A percentile compares a stretch with the other conserved stretches of the same genome.
phyloP scores from a whole-genome alignment of 306 rosid genomes.

The Quillaja saponaria region DNA sequence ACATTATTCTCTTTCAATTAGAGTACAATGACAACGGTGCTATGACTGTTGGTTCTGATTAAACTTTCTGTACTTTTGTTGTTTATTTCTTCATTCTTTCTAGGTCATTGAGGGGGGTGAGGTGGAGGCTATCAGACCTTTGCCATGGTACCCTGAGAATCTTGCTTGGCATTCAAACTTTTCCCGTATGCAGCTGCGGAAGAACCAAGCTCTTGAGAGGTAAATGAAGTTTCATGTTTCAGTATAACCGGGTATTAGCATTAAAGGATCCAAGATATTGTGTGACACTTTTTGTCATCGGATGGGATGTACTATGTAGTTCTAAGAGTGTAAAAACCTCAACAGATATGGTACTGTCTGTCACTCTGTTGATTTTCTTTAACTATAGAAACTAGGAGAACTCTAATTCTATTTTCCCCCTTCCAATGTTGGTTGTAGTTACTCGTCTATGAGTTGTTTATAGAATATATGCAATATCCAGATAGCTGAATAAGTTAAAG shows the following conservation, averaged over 20 bases:
- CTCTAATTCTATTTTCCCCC: no score
- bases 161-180: conserved; percentile 98
- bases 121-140: conserved; percentile 76
- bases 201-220: conserved; percentile 94
- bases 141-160: conserved; percentile 90
- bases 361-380: no score
- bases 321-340: no score
- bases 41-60: background rate
- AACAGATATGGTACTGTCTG: no score
- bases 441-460: no score
- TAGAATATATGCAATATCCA: no score
- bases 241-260: background rate
- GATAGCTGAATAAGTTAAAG: no score
- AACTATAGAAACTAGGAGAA: no score
- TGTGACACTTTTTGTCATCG: no score
- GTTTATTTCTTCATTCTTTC: conserved; percentile 15
- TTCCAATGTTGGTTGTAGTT: no score
- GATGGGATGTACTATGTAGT: no score
- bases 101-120: conserved; percentile 74
- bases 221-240: conserved; percentile 25
- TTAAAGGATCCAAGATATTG: no score
- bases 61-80: conserved; percentile 1
- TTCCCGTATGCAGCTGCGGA: conserved; percentile 95
- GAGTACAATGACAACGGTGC: background rate
- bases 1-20: background rate